Evolutionary conservation across 495 filamentous ascomycete genomes (phyloP), one percentile per base, ranked within the genome.

Genomic region (Trichoderma orchidacearum): DNA sequence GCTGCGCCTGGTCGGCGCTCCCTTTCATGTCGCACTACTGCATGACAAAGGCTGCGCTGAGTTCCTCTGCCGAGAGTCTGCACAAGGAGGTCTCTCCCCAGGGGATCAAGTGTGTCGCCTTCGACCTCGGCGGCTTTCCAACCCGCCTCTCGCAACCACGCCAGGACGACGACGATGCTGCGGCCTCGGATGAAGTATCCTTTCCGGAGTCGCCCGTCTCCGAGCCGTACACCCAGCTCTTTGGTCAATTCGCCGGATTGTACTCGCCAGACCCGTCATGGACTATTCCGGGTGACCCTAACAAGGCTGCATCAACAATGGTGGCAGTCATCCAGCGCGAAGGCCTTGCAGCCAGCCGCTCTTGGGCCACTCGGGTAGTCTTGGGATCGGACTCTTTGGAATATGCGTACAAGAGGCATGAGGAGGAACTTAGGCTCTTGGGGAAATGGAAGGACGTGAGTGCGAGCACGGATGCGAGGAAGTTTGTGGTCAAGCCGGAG

Each of bases 41-140:
- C 18, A 62, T 70, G 2, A 67, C 64, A 7, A 79, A 79, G 58
- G 70, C 75, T 0, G 77, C 75, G 1, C 59, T 80, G 45, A 72
- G 72, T 36, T 60, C 64, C 2, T 80, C 74, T 60, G 57, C 68
- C n/a, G 64, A 67, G 63, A 18, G 53, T 1, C 51, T 67, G 31
- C 51, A 57, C 56, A 60, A 59, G 25, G 65, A 67, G 21, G 15
- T 63, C 3, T 23, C 30, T 0, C 61, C 59, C n/a, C 27, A 65
- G 9, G 61, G 60, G 9, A 62, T 67, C 30, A 25, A 48, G 5
- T 58, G 56, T 23, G 61, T 65, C 2, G 63, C 61, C 3, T 57
- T 67, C 18, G 64, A 67, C 50, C 60, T 56, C 30, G 64, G 64
- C 7, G 64, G 63, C 8, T 63, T 60, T 18, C 58, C 59, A 21